Conservation (phyloP, 1,284 basidiomycete genomes). For the Boletellus dicymbophilus region DNA sequence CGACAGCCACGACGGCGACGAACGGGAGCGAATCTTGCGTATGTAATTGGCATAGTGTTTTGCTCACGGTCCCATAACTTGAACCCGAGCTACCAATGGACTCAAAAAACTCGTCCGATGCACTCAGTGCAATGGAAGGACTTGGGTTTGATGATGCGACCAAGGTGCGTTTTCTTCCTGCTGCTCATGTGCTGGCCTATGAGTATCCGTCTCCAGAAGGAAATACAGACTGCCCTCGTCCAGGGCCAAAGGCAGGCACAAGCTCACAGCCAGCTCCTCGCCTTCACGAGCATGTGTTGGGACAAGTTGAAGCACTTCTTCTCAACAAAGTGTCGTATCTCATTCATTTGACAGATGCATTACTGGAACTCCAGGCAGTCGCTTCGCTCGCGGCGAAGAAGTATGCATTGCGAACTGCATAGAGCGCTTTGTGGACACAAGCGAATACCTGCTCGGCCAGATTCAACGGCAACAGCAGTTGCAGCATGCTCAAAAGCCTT, state of each 20-base stretch:
- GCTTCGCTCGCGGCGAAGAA: constrained; percentile 85
- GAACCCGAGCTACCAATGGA: constrained; percentile 16
- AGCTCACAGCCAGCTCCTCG: constrained; percentile 73
- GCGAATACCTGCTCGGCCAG: constrained; percentile 81
- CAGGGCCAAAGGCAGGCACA: constrained; percentile 77
- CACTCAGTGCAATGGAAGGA: constrained; percentile 51
- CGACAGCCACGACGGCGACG: constrained; percentile 13
- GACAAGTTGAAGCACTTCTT: constrained; percentile 68
- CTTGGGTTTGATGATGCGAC: constrained; percentile 78
- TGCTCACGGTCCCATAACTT: constrained; percentile 25
- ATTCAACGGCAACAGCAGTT: constrained; percentile 63
- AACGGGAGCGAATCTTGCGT: constrained; percentile 22
- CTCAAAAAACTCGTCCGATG: constrained; percentile 28
- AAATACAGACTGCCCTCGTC: constrained; percentile 84
- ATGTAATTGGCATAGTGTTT: constrained; percentile 26
- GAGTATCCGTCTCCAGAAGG: constrained; percentile 65
- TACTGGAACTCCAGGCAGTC: constrained; percentile 79
- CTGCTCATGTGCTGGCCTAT: constrained; percentile 2
- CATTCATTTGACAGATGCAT: constrained; percentile 66
- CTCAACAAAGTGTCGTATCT: constrained; percentile 7
- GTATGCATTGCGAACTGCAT: constrained; percentile 91
- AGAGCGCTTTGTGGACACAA: constrained; percentile 93
- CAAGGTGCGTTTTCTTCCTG: constrained; percentile 50
- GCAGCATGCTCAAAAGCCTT: constrained; percentile 30
- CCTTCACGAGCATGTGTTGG: constrained; percentile 81